Percentiles rank a stretch among this genome's conserved stretches.
Evolutionary conservation across 1,284 basidiomycete species (phyloP).

Genomic region (Xerocomus nothofagi): DNA sequence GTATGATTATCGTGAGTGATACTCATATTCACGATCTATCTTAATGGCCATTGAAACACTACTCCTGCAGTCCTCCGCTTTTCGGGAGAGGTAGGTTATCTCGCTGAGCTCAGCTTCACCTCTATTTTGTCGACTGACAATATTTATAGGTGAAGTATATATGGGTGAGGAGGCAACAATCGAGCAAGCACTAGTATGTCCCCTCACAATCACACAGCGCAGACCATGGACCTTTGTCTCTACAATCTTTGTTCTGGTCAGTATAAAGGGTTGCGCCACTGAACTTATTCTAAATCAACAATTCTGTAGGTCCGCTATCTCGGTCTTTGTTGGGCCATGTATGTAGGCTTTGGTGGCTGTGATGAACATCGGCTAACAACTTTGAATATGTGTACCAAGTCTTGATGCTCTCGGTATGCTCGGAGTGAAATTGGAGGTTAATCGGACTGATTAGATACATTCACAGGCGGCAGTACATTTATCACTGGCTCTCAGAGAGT

Average conservation of each 20-base stretch:
- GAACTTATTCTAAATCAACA: neutral
- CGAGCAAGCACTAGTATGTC: neutral
- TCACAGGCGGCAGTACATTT: too few relatives aligned
- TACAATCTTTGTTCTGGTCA: neutral
- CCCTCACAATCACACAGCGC: neutral
- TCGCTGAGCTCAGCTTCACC: too few relatives aligned
- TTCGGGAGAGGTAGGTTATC: neutral
- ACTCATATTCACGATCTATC: too few relatives aligned
- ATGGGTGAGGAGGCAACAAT: neutral
- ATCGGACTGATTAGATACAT: too few relatives aligned
- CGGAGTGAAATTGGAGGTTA: neutral
- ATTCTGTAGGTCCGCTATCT: neutral
- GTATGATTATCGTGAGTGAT: neutral
- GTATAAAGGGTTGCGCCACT: neutral
- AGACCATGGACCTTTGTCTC: neutral
- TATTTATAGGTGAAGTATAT: neutral
- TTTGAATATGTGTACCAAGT: neutral
- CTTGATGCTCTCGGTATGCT: neutral
- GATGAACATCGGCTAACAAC: too few relatives aligned
- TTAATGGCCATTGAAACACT: neutral
- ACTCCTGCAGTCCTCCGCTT: neutral
- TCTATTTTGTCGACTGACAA: neutral
- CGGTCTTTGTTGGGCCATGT: neutral
- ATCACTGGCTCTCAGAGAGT: too few relatives aligned
- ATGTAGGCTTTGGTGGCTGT: too few relatives aligned